phyloP scores from a whole-genome alignment of 2,329 filamentous ascomycete species.

The Fusarium ramigenum region DNA sequence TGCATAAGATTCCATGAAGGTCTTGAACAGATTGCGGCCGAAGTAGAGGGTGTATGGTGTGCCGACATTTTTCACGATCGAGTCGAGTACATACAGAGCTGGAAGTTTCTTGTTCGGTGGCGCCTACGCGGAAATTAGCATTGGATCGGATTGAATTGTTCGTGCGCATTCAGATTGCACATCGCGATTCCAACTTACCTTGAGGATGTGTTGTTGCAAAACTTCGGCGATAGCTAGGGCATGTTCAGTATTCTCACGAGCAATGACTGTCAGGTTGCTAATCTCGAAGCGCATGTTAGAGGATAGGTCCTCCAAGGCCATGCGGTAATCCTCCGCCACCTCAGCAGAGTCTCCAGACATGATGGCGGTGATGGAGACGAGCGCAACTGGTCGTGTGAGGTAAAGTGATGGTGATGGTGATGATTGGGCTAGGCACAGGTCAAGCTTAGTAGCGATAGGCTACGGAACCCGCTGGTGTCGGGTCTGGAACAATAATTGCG shows the following conservation, averaged over 20 bases:
- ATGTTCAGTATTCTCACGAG: conserved; percentile 96
- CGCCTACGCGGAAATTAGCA: conserved; percentile 68
- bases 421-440: conserved; percentile 19
- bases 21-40: conserved; percentile 88
- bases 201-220: conserved; percentile 91
- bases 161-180: neutral
- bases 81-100: conserved; percentile 97
- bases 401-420: conserved; percentile 7
- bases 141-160: neutral
- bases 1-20: conserved; percentile 96
- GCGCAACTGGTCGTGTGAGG: conserved; percentile 20
- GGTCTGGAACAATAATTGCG: neutral
- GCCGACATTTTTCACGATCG: conserved; percentile 97
- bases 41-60: conserved; percentile 97
- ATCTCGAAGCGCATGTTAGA: conserved; percentile 95
- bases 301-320: conserved; percentile 90
- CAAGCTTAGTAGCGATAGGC: conserved; percentile 9
- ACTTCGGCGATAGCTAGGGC: conserved; percentile 91
- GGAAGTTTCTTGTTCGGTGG: conserved; percentile 90
- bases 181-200: conserved; percentile 69
- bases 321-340: conserved; percentile 94
- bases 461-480: neutral
- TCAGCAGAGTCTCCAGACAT: conserved; percentile 74
- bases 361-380: conserved; percentile 31
- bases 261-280: conserved; percentile 95